Percentiles rank a stretch among this genome's conserved stretches.
Conservation (phyloP, 2,329 filamentous ascomycete genomes). For the Byssoonygena ceratinophila region DNA sequence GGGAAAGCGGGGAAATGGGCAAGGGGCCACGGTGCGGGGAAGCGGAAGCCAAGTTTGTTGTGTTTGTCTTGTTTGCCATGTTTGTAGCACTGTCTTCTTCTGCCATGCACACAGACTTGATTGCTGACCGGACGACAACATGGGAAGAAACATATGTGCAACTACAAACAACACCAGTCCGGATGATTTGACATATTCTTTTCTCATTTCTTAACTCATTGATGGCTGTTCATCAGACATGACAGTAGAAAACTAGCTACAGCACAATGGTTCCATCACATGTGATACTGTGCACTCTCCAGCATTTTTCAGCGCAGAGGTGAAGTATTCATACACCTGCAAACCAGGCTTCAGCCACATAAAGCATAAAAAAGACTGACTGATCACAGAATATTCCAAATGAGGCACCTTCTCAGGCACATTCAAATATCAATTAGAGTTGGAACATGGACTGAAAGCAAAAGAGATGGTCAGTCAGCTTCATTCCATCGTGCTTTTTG, state of each 20-base stretch:
- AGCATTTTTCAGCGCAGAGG: neutral
- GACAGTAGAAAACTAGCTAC: neutral
- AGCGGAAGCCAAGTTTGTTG: neutral
- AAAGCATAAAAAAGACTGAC: neutral
- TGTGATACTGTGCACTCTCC: neutral
- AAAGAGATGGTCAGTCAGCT: neutral
- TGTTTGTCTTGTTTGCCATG: slow-evolving; percentile 2
- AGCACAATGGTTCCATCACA: neutral
- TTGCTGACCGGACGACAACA: no score
- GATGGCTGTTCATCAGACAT: neutral
- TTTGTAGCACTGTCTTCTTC: no score
- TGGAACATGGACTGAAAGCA: neutral
- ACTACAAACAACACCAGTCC: no score
- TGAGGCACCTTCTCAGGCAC: neutral
- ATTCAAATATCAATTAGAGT: neutral
- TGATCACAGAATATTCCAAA: neutral
- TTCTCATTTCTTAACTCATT: neutral
- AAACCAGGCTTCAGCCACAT: neutral
- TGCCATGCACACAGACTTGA: no score
- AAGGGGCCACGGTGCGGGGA: neutral
- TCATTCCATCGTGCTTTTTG: neutral
- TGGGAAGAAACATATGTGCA: no score
- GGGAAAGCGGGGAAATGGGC: slow-evolving; percentile 9
- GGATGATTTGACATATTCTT: neutral
- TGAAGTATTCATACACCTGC: neutral